Evolutionary conservation across 345 rosid species (phyloP), one percentile per base, ranked within the genome.

Genomic region (Balakata baccata): DNA sequence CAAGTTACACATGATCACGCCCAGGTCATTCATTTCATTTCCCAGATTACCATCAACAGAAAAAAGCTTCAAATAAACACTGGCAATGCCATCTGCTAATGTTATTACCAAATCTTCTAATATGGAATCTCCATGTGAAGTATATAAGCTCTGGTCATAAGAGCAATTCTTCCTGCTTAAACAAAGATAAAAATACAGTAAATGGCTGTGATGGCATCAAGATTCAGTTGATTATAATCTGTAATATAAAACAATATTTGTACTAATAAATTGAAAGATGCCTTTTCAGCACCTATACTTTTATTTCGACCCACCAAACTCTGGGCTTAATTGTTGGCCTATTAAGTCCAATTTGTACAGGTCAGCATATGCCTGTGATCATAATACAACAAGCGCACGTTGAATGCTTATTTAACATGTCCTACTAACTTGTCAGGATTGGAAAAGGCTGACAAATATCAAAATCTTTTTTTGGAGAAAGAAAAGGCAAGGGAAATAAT

Each of bases 21-120:
- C 90, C 49, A 87, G 81, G 78, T 70, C 78, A 78, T 77, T 88
- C 77, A 85, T 75, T 78, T 88, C 97, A 74, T 85, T 83, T 22
- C 95, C 83, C 65, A 86, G 79, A 57, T 85, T 85, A 71, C 98
- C 87, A 77, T 94, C 98, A 56, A 94, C 91, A 43, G 98, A 94
- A 73, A 92, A 89, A 77, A 94, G 92, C 87, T 94, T 97, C 81
- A 94, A 78, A 85, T 87, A 94, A 68, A 82, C 78, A 76, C 86
- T 92, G 43, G 97, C 96, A 61, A 94, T 78, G 67, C 91, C 92
- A 81, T 94, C 96, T 1, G 98, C 97, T 75, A 94, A 74, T 45
- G 89, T 82, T 81, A 94, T 89, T 68, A 90, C 87, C 85, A 92
- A 82, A 85, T 94, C 97, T 85, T 94, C 97, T 82, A 94, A 80